Percentiles rank a stretch among this genome's conserved stretches.
phyloP scores from a whole-genome alignment of 352 stramenopile genomes.

The Plasmopara viticola region DNA sequence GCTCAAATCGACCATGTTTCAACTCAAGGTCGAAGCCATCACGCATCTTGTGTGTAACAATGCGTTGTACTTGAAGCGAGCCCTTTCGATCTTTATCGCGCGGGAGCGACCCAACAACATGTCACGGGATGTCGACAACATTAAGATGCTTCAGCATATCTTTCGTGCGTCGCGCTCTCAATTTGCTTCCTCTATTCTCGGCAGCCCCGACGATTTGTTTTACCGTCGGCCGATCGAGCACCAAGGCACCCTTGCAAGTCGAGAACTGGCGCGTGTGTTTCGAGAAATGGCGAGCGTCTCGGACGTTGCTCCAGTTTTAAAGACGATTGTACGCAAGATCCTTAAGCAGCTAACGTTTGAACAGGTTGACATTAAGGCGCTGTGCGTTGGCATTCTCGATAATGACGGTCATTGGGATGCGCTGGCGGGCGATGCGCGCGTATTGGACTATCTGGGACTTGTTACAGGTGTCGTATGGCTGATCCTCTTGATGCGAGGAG shows the following conservation, averaged over 20 bases:
- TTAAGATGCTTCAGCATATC: constrained; percentile 87
- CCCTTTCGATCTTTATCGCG: constrained; percentile 62
- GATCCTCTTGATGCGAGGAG: constrained; percentile 65
- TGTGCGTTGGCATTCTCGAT: constrained; percentile 70
- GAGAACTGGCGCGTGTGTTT: constrained; percentile 70
- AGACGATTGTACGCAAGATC: constrained; percentile 82
- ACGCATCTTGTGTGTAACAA: constrained; percentile 73
- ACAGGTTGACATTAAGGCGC: constrained; percentile 72
- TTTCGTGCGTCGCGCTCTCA: constrained; percentile 54
- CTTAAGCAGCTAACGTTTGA: constrained; percentile 78
- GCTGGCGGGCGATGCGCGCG: constrained; percentile 45
- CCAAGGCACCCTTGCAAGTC: constrained; percentile 54
- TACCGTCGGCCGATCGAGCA: constrained; percentile 49
- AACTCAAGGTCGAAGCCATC: constrained; percentile 80
- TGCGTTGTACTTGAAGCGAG: constrained; percentile 58
- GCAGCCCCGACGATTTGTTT: constrained; percentile 50
- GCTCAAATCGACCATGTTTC: constrained; percentile 85
- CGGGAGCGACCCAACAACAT: constrained; percentile 78
- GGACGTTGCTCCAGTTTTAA: constrained; percentile 75
- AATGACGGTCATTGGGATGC: constrained; percentile 73
- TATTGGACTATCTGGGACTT: constrained; percentile 76
- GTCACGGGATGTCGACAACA: constrained; percentile 83
- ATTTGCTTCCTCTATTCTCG: constrained; percentile 24
- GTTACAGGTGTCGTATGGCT: constrained; percentile 74
- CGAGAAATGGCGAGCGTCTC: constrained; percentile 66